These are phyloP conservation scores for Lotmaria passim DNA, from an alignment of 208 protist species.

Conservation along the genomic window DNA sequence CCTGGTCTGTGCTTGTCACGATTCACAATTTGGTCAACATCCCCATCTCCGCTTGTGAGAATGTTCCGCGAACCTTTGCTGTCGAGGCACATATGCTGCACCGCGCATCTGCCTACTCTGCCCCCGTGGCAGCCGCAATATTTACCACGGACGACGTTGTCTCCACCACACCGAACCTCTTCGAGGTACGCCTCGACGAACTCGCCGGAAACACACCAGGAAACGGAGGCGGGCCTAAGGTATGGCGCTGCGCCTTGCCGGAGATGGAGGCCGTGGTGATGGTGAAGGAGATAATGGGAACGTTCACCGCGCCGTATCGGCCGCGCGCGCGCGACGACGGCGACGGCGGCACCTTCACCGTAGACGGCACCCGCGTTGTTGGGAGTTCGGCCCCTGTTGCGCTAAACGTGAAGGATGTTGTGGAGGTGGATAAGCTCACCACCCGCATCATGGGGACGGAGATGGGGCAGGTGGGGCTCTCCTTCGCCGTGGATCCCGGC, in stretches of 20 bases:
- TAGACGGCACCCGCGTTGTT: constrained; percentile 36
- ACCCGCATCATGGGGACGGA: constrained; percentile 70
- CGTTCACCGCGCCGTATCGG: constrained; percentile 1
- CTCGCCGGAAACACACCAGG: constrained; percentile 7
- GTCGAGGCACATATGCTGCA: constrained; percentile 54
- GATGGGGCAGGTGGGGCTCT: constrained; percentile 80
- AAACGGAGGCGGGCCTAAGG: constrained; percentile 35
- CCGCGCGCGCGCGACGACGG: constrained; percentile 19
- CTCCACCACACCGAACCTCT: constrained; percentile 43
- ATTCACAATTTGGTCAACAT: constrained; percentile 87
- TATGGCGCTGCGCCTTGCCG: constrained; percentile 49
- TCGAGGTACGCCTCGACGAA: constrained; percentile 72
- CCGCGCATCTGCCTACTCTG: constrained; percentile 38
- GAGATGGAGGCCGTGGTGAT: constrained; percentile 54
- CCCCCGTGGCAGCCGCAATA: constrained; percentile 38
- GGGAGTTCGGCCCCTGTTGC: constrained; percentile 44
- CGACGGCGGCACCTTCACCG: constrained; percentile 10
- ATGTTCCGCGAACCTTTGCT: constrained; percentile 51
- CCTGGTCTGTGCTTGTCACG: constrained; percentile 57
- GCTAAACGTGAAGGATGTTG: constrained; percentile 52
- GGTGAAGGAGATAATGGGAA: constrained; percentile 45
- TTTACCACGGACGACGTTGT: constrained; percentile 50
- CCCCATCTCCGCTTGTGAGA: constrained; percentile 43
- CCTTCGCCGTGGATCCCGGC: constrained; percentile 58
- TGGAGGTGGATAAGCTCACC: constrained; percentile 65